Base-by-base conservation (phyloP, 1,139 yeast species). In the Protomyces macrosporus region DNA sequence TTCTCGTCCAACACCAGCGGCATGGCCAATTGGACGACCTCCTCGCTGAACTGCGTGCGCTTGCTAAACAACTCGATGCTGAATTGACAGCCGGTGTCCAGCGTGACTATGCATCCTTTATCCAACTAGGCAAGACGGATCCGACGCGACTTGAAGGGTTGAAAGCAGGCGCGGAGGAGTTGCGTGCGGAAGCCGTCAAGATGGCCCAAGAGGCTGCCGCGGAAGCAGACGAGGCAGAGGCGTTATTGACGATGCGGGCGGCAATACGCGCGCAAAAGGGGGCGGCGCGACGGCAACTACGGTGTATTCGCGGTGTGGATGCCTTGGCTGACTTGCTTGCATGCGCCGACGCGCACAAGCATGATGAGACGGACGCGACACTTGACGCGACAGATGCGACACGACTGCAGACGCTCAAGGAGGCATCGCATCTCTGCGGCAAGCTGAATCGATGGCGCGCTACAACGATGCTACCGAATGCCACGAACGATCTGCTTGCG, bases 21-120 rank as follows among this genome's bases (percentile, higher is more conserved):
- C 62, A 58, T 30, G 62, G 62, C 16, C 62, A 58, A 35, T 35
- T 58, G 10, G 62, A 58, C 40, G 62, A 58, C 32, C 36, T 58
- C 12, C 45, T 51, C 33, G 45, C 53, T 14, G 62, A 58, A 12
- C 36, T 58, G 16, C 62, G 62, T 10, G 56, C 52, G 9, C 45
- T 58, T 30, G 53, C 56, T 12, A 36, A 32, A 4, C 48, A 39
- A 12, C 53, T 58, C 14, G 62, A 58, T 10, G 45, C 45, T 50
- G 56, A 58, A 23, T 30, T 58, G 33, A 40, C 53, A 14, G 37
- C 45, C 16, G 56, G 62, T 7, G 56, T 58, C 42, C 52, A 58
- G 56, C 56, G 53, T 7, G 62, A 58, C 52, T 58, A 58, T 52
- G 62, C 53, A 16, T 23, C 62, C 6, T 58, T 58, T 16, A 58